These are phyloP conservation scores for Citrus medica DNA, from an alignment of 345 rosid species.

Conservation along the genomic window DNA sequence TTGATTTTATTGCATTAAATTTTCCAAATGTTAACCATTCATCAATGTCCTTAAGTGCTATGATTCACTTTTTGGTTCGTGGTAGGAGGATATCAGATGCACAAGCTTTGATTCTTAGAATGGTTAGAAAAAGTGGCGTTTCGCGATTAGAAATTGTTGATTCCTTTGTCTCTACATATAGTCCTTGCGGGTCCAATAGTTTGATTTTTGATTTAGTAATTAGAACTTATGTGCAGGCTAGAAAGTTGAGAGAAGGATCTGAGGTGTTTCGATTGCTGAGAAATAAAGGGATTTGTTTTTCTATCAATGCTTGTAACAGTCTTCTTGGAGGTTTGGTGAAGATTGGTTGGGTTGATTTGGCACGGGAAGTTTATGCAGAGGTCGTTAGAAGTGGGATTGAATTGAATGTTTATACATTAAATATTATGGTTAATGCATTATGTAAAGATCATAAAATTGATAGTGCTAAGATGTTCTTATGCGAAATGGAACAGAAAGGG, in stretches of 20 bases:
- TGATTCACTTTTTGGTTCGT: conserved; percentile 52
- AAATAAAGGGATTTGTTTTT: conserved; percentile 28
- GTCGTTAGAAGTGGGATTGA: conserved; percentile 32
- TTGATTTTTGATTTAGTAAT: conserved; percentile 67
- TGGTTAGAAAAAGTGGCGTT: conserved; percentile 77
- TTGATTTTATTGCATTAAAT: conserved; percentile 29
- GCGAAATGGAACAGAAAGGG: conserved; percentile 51
- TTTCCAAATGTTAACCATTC: conserved; percentile 55
- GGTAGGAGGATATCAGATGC: conserved; percentile 69
- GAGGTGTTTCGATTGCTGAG: conserved; percentile 38
- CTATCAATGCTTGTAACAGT: conserved; percentile 50
- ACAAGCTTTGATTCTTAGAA: conserved; percentile 66
- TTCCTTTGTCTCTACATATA: conserved; percentile 38
- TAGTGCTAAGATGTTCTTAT: conserved; percentile 38
- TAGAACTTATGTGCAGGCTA: conserved; percentile 75
- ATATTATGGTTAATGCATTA: conserved; percentile 86
- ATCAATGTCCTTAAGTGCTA: conserved; percentile 54
- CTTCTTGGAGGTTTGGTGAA: conserved; percentile 59
- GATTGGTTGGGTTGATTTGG: conserved; percentile 63
- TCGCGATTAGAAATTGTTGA: conserved; percentile 51
- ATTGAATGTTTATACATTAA: conserved; percentile 47
- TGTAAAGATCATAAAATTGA: conserved; percentile 67
- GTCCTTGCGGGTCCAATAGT: conserved; percentile 29
- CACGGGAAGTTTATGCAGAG: conserved; percentile 42
- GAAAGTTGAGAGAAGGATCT: conserved; percentile 63